Evolutionary conservation across 805 yeast species (phyloP).

Genomic region (Scheffersomyces lignosus): DNA sequence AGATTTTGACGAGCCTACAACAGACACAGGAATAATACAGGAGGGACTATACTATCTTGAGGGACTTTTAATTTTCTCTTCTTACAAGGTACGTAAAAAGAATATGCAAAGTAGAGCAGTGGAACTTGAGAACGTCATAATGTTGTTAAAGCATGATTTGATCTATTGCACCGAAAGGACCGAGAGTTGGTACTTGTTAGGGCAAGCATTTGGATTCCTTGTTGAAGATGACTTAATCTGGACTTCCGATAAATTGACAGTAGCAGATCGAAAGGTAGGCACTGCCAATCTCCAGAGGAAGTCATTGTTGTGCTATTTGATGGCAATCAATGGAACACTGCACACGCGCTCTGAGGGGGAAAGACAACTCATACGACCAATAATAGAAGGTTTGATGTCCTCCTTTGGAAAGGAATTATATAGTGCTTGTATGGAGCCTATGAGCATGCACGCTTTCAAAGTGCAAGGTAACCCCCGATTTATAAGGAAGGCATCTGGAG

Average conservation of each 20-base stretch:
- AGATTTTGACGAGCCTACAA: conserved; percentile 28
- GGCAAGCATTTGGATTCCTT: conserved; percentile 71
- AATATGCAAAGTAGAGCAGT: conserved; percentile 79
- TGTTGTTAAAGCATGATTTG: conserved; percentile 65
- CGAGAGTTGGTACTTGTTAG: conserved; percentile 86
- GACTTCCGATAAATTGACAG: conserved; percentile 80
- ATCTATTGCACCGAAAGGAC: conserved; percentile 63
- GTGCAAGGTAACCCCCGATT: conserved; percentile 39
- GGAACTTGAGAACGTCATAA: conserved; percentile 74
- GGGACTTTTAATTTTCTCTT: conserved; percentile 66
- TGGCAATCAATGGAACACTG: conserved; percentile 57
- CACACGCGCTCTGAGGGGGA: conserved; percentile 8
- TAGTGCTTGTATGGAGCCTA: conserved; percentile 59
- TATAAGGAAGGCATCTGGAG: conserved; percentile 21
- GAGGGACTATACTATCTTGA: conserved; percentile 69
- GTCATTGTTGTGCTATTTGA: conserved; percentile 68
- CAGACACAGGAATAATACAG: conserved; percentile 27
- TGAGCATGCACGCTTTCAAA: conserved; percentile 60
- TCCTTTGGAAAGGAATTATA: conserved; percentile 60
- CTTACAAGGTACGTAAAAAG: conserved; percentile 69
- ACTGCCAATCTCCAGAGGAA: conserved; percentile 69
- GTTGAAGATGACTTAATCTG: conserved; percentile 92
- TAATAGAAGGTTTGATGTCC: conserved; percentile 49
- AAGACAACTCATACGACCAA: conserved; percentile 25
- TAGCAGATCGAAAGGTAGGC: conserved; percentile 54